phyloP scores from a whole-genome alignment of 148 eudicot species.

The Vaccinium myrtillus region DNA sequence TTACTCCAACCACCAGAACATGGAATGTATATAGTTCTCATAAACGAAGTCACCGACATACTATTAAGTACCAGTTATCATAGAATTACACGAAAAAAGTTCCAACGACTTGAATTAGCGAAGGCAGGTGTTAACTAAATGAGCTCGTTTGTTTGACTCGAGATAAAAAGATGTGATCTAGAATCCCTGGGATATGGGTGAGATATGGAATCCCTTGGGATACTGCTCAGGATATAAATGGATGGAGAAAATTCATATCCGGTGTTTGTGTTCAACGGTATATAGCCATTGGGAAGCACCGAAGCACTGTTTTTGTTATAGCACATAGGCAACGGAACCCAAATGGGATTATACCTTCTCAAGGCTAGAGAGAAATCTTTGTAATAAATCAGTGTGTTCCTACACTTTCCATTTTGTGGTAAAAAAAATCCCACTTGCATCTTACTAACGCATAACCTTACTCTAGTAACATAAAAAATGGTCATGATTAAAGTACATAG shows the following conservation, averaged over 20 bases:
- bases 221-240: too few species aligned
- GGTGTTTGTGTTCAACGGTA: too few species aligned
- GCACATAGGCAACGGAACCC: too few species aligned
- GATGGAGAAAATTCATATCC: too few species aligned
- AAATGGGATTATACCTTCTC: background rate
- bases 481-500: background rate
- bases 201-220: too few species aligned
- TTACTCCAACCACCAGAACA: constrained; percentile 5
- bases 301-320: too few species aligned
- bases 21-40: background rate
- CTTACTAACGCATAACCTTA: background rate
- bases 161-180: too few species aligned
- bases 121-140: background rate
- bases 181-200: too few species aligned
- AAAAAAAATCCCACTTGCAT: background rate
- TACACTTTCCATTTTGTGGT: background rate
- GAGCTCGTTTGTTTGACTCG: too few species aligned
- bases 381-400: background rate
- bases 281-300: too few species aligned
- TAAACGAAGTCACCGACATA: background rate
- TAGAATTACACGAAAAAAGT: constrained; percentile 2
- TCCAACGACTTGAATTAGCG: background rate
- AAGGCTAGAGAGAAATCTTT: background rate
- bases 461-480: background rate
- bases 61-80: background rate